These are phyloP conservation scores for Emmonsiellopsis sp. DNA, from an alignment of 2,329 filamentous ascomycete species.

Conservation along the genomic window DNA sequence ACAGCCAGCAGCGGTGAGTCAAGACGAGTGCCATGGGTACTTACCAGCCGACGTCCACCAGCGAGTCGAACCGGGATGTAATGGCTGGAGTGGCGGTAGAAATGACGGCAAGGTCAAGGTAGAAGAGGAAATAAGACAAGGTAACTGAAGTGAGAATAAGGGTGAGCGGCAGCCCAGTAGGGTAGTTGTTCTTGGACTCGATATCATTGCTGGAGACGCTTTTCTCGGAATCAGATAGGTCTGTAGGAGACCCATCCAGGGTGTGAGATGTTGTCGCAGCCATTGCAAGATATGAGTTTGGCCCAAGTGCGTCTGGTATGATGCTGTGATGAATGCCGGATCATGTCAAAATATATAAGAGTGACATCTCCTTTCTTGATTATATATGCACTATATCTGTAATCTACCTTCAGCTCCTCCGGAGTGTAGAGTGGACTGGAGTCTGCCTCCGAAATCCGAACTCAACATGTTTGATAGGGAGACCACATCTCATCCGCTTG, in stretches of 20 bases:
- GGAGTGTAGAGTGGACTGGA: background rate
- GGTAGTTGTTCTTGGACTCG: conserved; percentile 13
- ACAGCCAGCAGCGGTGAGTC: background rate
- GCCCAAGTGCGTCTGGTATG: background rate
- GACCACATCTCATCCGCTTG: background rate
- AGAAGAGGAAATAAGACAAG: conserved; percentile 18
- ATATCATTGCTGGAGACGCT: conserved; percentile 8
- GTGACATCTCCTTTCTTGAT: background rate
- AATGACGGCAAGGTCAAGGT: conserved; percentile 16
- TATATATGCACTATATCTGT: background rate
- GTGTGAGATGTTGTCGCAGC: background rate
- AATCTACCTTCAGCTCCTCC: background rate
- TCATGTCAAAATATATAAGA: background rate
- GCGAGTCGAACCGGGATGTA: conserved; percentile 17
- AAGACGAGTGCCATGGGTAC: conserved; percentile 9
- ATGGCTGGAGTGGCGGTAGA: conserved; percentile 17
- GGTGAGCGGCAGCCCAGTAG: conserved; percentile 11
- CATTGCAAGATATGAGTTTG: background rate
- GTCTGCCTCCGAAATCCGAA: background rate
- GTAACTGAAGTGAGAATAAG: conserved; percentile 18
- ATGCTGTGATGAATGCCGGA: background rate
- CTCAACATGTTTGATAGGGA: background rate
- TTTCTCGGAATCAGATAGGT: conserved; percentile 2
- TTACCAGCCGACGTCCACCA: conserved; percentile 20
- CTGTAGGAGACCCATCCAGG: background rate